These are phyloP conservation scores for Mollisia scopiformis DNA, from an alignment of 2,329 filamentous ascomycete genomes.

Conservation along the genomic window DNA sequence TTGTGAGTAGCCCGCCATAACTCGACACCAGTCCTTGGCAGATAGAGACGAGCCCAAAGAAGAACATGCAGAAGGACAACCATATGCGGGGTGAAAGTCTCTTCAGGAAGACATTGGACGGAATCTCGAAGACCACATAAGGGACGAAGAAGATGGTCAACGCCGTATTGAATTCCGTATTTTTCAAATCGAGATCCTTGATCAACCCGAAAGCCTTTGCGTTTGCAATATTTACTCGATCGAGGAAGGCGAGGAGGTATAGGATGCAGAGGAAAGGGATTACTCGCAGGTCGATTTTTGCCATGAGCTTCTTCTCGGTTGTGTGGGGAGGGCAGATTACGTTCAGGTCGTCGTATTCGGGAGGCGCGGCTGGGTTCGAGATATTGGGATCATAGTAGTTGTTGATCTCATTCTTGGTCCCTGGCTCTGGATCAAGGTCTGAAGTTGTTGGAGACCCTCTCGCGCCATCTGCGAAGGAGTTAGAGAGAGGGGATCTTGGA, in stretches of 20 bases:
- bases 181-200: conserved; percentile 62
- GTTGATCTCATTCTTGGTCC: conserved; percentile 24
- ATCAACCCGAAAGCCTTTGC: conserved; percentile 69
- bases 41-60: conserved; percentile 53
- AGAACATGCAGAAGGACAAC: conserved; percentile 78
- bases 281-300: conserved; percentile 71
- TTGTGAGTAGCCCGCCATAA: conserved; percentile 78
- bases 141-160: conserved; percentile 83
- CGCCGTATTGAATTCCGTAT: conserved; percentile 71
- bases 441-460: conserved; percentile 21
- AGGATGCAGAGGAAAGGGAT: conserved; percentile 74
- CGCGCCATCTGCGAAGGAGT: conserved; percentile 12
- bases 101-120: conserved; percentile 74
- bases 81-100: conserved; percentile 67
- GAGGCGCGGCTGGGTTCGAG: neutral
- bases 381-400: conserved; percentile 32
- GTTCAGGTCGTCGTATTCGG: conserved; percentile 32
- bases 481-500: neutral
- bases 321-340: conserved; percentile 37
- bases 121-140: conserved; percentile 74
- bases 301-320: conserved; percentile 63
- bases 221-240: conserved; percentile 80
- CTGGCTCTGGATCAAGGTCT: conserved; percentile 27
- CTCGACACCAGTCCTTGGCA: conserved; percentile 49
- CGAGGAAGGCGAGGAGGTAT: conserved; percentile 71